Percentiles rank a stretch among this genome's conserved stretches.
Evolutionary conservation across 805 yeast species (phyloP).

Genomic region (Candida loeiensis): DNA sequence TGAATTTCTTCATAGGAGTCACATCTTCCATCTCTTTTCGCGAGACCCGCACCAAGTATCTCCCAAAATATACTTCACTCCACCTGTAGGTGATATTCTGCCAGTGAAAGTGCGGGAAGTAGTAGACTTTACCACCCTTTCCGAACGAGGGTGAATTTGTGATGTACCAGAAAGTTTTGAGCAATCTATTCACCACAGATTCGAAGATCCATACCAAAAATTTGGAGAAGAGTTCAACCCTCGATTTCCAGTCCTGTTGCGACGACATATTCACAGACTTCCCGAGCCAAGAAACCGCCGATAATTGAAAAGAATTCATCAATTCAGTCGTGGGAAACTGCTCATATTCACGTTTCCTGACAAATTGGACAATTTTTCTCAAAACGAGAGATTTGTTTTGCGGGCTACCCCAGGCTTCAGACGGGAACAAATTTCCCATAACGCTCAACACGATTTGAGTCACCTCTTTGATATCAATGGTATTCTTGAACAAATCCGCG

Average conservation of each 20-base stretch:
- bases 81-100: constrained; percentile 37
- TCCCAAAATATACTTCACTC: constrained; percentile 38
- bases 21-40: neutral
- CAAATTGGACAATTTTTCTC: constrained; percentile 30
- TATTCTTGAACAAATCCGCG: constrained; percentile 26
- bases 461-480: constrained; percentile 33
- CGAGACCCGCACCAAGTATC: constrained; percentile 25
- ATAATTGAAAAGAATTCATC: constrained; percentile 33
- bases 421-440: constrained; percentile 49
- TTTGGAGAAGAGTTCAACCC: constrained; percentile 31
- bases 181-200: constrained; percentile 41
- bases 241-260: constrained; percentile 40
- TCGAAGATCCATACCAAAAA: constrained; percentile 61
- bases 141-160: constrained; percentile 41
- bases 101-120: constrained; percentile 64
- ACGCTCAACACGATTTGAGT: constrained; percentile 41
- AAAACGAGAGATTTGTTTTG: constrained; percentile 45
- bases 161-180: constrained; percentile 60
- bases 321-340: constrained; percentile 29
- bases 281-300: constrained; percentile 56
- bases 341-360: constrained; percentile 39
- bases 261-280: constrained; percentile 24
- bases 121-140: constrained; percentile 37
- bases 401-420: constrained; percentile 48
- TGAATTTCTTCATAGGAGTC: constrained; percentile 6